Evolutionary conservation across 176 grass and related monocot species (phyloP), one percentile per base, ranked within the genome.

Genomic region (Chloris gayana): DNA sequence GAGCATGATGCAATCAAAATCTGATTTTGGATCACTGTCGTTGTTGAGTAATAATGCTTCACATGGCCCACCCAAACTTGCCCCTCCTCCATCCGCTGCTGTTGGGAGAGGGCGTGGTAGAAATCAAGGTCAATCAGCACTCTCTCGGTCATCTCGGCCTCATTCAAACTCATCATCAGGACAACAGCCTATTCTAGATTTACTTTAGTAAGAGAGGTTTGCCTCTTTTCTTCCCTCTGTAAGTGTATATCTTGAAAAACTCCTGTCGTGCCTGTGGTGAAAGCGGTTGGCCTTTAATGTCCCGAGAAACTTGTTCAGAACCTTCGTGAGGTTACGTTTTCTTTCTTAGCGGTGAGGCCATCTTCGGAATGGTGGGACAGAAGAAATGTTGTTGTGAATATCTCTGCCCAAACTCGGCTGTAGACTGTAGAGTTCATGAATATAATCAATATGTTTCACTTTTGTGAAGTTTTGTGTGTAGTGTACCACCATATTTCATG

Each of bases 81-180:
- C 97, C 29, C 97, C 93, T 62, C 97, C 97, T 68, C 97, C 91
- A 39, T 75, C 88, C 10, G 66, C 90, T 84, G 78, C 97, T 44
- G 85, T 88, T 88, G 97, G 93, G 58, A 99, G 93, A 87, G 93
- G 93, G 34, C 91, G 93, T 79, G 91, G 93, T 70, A 93, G 87
- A 85, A 99, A 91, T 80, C 93, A 91, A 89, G 93, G 97, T 21
- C 91, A 91, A 67, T 91, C 88, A 10, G 91, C 85, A 51, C 86
- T 89, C 44, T 90, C 88, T 46, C 90, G 81, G 85, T 73, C 87
- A 80, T 93, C 91, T 74, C 91, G 83, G 37, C 54, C 88, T 79
- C 70, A 89, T 77, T 75, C 87, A 3, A 88, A 96, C 32, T 64
- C 64, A 27, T 76, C 93, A 45, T 87, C 88, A 67, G 87, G 84